Base-by-base conservation (phyloP, 352 stramenopile genomes). In the Phytophthora aleatoria region DNA sequence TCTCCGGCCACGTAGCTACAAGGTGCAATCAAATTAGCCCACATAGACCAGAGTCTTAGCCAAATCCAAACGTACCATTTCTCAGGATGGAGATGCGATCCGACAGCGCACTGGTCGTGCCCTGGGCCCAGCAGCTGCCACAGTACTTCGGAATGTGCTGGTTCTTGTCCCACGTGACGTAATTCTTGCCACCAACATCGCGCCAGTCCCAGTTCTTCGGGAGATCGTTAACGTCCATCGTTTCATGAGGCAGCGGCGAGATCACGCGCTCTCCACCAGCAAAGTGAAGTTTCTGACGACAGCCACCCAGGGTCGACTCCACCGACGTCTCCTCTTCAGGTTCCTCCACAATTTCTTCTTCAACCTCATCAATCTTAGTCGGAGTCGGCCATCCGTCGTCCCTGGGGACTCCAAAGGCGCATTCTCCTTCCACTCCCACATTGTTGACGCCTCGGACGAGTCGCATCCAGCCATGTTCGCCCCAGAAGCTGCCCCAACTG, bases 161-260 rank as follows among this genome's bases (percentile, higher is more conserved):
- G 79, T 99, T 99, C 67, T 99, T 96, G 72, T 97, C 94, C 83
- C 96, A 98, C n/a, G 97, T 99, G 16, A 98, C 83, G 71, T 96
- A 99, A 75, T 90, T 97, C 64, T 85, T 92, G 48, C 96, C 96
- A 64, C 97, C 82, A 1, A 99, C 76, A 67, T 99, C 91, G 45
- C 92, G 88, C 96, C 97, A 99, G 73, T 97, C 92, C 83, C 98
- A 99, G 15, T 50, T 65, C 58, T 97, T 92, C 3, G 97, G 97
- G 8, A 99, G 64, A n/a, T 96, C 79, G 5, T 76, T 69, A 0
- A 82, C 47, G 36, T 91, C 71, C 42, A 98, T 76, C 12, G 87
- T 95, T 44, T 92, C 79, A 53, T 95, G 82, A 30, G 89, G 88
- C 39, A 85, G 57, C 9, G 83, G 84, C 2, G 81, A 92, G 13